Evolutionary conservation across 2,329 filamentous ascomycete genomes (phyloP).

Genomic region (Emergomyces orientalis): DNA sequence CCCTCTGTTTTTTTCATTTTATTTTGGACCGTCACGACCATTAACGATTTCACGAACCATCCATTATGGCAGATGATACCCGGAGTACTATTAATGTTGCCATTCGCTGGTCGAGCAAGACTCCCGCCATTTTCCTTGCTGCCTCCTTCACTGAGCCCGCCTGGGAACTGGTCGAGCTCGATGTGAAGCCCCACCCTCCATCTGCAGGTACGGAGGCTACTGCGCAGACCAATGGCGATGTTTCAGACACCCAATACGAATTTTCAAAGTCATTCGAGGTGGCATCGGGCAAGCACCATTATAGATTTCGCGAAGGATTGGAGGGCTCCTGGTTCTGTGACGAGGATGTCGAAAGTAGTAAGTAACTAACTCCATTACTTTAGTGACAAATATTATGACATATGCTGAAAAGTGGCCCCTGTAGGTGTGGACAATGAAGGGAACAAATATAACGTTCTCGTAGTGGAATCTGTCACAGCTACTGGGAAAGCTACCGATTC

Average conservation of each 20-base stretch:
- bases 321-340: slow-evolving; percentile 22
- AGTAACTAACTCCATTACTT: slow-evolving; percentile 1
- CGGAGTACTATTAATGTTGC: slow-evolving; percentile 22
- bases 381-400: not conserved
- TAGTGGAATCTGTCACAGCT: slow-evolving; percentile 10
- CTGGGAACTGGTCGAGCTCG: slow-evolving; percentile 23
- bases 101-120: slow-evolving; percentile 20
- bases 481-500: not conserved
- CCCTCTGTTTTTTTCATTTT: not conserved
- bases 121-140: slow-evolving; percentile 21
- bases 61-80: slow-evolving; percentile 13
- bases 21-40: slow-evolving; percentile 12
- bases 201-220: slow-evolving; percentile 10
- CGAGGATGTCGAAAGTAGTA: slow-evolving; percentile 22
- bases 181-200: slow-evolving; percentile 15
- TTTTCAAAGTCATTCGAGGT: slow-evolving; percentile 19
- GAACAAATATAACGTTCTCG: slow-evolving; percentile 18
- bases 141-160: slow-evolving; percentile 23
- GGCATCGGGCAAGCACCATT: slow-evolving; percentile 20
- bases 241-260: slow-evolving; percentile 17
- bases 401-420: slow-evolving; percentile 4
- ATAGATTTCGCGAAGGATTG: slow-evolving; percentile 21
- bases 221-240: slow-evolving; percentile 14
- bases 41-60: slow-evolving; percentile 15
- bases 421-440: slow-evolving; percentile 21